These are phyloP conservation scores for Suillus luteus DNA, from an alignment of 768 basidiomycete genomes.

Conservation along the genomic window DNA sequence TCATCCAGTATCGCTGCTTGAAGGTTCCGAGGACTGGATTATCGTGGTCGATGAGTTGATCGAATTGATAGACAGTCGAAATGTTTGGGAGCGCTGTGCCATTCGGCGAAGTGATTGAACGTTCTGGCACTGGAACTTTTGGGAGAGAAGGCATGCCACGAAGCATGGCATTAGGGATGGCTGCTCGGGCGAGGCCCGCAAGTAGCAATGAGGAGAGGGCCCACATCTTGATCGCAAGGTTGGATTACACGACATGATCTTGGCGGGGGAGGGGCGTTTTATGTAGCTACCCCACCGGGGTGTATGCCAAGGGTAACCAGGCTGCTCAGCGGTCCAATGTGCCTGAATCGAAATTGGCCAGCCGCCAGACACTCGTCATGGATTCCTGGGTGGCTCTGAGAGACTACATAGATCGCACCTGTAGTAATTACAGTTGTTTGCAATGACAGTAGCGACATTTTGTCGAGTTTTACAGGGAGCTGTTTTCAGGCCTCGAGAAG, in stretches of 20 bases:
- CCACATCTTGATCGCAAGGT: not conserved
- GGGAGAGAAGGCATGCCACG: not conserved
- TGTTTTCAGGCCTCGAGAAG: too few species aligned
- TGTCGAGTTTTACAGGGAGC: too few species aligned
- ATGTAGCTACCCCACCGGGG: not conserved
- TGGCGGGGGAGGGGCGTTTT: not conserved
- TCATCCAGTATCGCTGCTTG: conserved; percentile 2
- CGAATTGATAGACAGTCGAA: not conserved
- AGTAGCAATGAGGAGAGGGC: not conserved
- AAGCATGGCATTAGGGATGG: not conserved
- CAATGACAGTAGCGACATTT: too few species aligned
- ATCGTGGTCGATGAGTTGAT: not conserved
- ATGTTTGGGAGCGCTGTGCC: not conserved
- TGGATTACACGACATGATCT: not conserved
- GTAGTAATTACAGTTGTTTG: too few species aligned
- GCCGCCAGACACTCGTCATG: not conserved
- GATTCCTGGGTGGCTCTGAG: not conserved
- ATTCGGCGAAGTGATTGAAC: not conserved
- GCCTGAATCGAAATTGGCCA: not conserved
- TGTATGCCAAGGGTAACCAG: not conserved
- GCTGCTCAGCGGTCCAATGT: not conserved
- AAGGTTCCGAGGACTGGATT: not conserved
- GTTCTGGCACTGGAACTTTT: not conserved
- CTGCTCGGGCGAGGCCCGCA: not conserved
- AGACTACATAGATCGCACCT: not conserved